phyloP scores from a whole-genome alignment of 805 yeast species.

The Myxozyma udenii region DNA sequence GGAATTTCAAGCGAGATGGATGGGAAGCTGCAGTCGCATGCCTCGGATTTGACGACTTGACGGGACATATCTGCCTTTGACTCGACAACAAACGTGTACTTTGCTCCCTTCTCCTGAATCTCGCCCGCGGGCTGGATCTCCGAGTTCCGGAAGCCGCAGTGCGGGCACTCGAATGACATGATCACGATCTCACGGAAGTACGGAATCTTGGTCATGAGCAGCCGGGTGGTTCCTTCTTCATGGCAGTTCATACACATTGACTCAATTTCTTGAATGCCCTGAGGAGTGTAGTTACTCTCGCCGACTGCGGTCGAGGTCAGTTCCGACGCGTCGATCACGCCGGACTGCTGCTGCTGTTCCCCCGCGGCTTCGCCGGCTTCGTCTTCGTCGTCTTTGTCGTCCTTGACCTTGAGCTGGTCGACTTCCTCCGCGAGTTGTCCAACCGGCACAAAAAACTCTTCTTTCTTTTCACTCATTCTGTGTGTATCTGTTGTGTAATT shows the following conservation, averaged over 20 bases:
- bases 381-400: constrained; percentile 24
- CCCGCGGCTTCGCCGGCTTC: constrained; percentile 20
- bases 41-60: constrained; percentile 87
- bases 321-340: not conserved
- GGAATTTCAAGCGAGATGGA: constrained; percentile 94
- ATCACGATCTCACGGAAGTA: constrained; percentile 84
- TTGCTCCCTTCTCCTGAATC: constrained; percentile 84
- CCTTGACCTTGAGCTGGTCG: not conserved
- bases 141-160: constrained; percentile 84
- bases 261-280: constrained; percentile 92
- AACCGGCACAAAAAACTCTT: not conserved
- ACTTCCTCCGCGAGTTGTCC: not conserved
- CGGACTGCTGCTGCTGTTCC: not conserved
- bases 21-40: constrained; percentile 71
- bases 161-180: constrained; percentile 95
- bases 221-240: constrained; percentile 74
- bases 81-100: constrained; percentile 68
- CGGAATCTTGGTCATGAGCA: constrained; percentile 86
- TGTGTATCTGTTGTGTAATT: not conserved
- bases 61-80: constrained; percentile 71
- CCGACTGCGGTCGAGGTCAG: constrained; percentile 59
- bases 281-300: constrained; percentile 47
- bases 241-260: constrained; percentile 96
- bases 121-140: constrained; percentile 95
- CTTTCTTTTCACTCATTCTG: constrained; percentile 15